phyloP scores from a whole-genome alignment of 1,139 yeast species.

The Debaryomycetaceae sp. region DNA sequence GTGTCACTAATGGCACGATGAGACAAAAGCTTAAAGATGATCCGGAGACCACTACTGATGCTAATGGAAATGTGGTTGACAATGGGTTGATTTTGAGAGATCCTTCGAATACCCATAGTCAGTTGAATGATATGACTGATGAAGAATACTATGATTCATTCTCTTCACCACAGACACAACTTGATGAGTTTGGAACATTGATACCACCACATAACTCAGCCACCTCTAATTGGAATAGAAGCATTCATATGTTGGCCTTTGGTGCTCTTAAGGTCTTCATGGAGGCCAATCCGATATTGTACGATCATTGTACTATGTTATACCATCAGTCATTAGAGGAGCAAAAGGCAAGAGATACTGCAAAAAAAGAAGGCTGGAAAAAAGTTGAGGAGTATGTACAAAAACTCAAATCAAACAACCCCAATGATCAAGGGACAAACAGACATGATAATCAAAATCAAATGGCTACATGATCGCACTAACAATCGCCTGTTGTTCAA shows the following conservation, averaged over 20 bases:
- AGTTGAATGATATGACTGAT: slow-evolving; percentile 32
- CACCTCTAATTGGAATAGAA: slow-evolving; percentile 76
- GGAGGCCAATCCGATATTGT: slow-evolving; percentile 89
- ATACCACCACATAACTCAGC: slow-evolving; percentile 46
- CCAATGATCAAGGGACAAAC: neutral
- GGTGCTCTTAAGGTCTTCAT: slow-evolving; percentile 88
- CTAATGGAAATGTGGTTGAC: slow-evolving; percentile 46
- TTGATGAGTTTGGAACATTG: slow-evolving; percentile 27
- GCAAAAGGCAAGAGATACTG: slow-evolving; percentile 55
- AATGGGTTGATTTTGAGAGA: slow-evolving; percentile 32
- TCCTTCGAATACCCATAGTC: slow-evolving; percentile 16
- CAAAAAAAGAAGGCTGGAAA: slow-evolving; percentile 74
- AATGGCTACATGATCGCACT: neutral
- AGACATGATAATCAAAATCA: neutral
- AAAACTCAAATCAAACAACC: neutral
- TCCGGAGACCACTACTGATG: slow-evolving; percentile 42
- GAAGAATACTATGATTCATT: slow-evolving; percentile 48
- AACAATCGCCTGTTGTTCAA: neutral
- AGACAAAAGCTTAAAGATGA: slow-evolving; percentile 41
- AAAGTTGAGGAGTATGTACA: slow-evolving; percentile 62
- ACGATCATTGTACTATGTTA: slow-evolving; percentile 86
- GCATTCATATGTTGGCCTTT: slow-evolving; percentile 86
- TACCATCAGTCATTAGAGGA: slow-evolving; percentile 75
- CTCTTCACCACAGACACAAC: slow-evolving; percentile 31
- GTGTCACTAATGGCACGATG: slow-evolving; percentile 46